phyloP scores from a whole-genome alignment of 2,329 filamentous ascomycete species.

The Scytalidium sp. region DNA sequence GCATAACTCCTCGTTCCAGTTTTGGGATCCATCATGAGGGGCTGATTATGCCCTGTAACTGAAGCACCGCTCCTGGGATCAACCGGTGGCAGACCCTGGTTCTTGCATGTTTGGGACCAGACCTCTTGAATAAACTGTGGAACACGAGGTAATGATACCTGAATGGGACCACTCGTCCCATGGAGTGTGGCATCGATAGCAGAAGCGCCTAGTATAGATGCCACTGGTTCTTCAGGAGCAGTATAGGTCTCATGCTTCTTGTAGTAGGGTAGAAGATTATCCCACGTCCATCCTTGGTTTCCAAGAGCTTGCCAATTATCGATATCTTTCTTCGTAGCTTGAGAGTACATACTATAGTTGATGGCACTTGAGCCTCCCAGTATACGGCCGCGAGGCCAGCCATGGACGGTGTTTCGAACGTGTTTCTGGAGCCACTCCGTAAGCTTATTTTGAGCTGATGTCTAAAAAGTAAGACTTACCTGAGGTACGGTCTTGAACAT shows the following conservation, averaged over 20 bases:
- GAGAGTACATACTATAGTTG: slow-evolving; percentile 28
- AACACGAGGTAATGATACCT: slow-evolving; percentile 7
- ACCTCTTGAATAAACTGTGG: background rate
- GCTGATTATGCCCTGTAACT: slow-evolving; percentile 63
- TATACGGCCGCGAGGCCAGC: slow-evolving; percentile 28
- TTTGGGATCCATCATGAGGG: slow-evolving; percentile 9
- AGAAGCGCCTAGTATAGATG: background rate
- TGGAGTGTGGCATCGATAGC: slow-evolving; percentile 3
- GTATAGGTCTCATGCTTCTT: slow-evolving; percentile 22
- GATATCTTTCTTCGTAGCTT: slow-evolving; percentile 25
- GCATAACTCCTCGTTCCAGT: slow-evolving; percentile 13
- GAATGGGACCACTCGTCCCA: slow-evolving; percentile 11
- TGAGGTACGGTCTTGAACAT: slow-evolving; percentile 32
- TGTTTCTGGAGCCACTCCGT: slow-evolving; percentile 1
- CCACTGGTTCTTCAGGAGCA: background rate
- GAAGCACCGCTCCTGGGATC: slow-evolving; percentile 74
- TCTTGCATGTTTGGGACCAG: background rate
- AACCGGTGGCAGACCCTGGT: slow-evolving; percentile 64
- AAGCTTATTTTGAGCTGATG: background rate
- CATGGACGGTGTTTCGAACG: background rate
- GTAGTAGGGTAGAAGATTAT: slow-evolving; percentile 35
- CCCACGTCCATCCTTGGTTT: slow-evolving; percentile 34
- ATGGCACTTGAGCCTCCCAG: slow-evolving; percentile 32
- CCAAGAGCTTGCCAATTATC: slow-evolving; percentile 35
- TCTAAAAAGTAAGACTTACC: background rate